Percentiles rank a stretch among this genome's conserved stretches.
Conservation (phyloP, 345 rosid genomes). For the Cardamine chenopodiifolia region DNA sequence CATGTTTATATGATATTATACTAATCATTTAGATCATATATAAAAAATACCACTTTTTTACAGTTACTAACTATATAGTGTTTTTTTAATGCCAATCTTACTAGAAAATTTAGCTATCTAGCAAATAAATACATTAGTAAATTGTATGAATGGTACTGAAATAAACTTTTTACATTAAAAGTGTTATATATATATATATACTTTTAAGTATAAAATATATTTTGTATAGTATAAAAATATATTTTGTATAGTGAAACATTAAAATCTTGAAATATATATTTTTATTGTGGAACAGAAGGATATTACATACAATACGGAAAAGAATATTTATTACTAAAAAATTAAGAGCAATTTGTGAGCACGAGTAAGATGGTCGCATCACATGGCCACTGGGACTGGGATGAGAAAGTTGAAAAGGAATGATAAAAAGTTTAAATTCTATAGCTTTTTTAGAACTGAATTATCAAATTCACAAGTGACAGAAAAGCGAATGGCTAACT, state of each 20-base stretch:
- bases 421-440: constrained; percentile 27
- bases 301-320: background rate
- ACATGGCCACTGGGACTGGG: constrained; percentile 44
- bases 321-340: background rate
- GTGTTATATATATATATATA: too few species aligned
- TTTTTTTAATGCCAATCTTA: too few species aligned
- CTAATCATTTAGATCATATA: too few species aligned
- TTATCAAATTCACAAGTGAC: constrained; percentile 41
- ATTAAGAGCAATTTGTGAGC: constrained; percentile 25
- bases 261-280: background rate
- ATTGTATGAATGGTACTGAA: too few species aligned
- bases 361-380: constrained; percentile 45
- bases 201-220: too few species aligned
- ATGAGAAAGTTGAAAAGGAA: constrained; percentile 42
- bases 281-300: background rate
- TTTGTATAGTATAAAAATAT: too few species aligned
- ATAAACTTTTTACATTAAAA: too few species aligned
- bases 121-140: too few species aligned
- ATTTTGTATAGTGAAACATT: background rate
- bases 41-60: too few species aligned
- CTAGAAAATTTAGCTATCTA: too few species aligned
- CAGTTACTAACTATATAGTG: too few species aligned
- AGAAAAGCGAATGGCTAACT: constrained; percentile 41
- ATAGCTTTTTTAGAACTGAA: constrained; percentile 40
- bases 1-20: too few species aligned